Percentiles rank a stretch among this genome's conserved stretches.
Evolutionary conservation across 345 rosid genomes (phyloP).

Genomic region (Cardamine occulta): DNA sequence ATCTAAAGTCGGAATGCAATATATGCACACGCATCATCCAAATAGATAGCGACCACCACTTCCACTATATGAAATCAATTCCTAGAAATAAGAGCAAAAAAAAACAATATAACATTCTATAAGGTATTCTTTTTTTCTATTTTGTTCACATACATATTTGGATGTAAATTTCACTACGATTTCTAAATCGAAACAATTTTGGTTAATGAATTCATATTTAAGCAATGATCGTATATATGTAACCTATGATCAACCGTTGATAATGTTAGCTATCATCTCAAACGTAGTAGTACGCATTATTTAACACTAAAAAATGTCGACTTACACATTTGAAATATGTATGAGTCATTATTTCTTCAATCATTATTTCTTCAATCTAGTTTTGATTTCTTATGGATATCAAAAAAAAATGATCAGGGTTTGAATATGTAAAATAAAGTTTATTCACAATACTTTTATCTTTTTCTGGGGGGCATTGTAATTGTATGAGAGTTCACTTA

Average conservation of each 20-base stretch:
- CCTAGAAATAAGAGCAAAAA: neutral
- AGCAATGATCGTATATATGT: neutral
- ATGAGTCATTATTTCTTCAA: neutral
- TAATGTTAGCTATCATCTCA: conserved; percentile 6
- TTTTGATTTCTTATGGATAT: neutral
- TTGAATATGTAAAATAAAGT: conserved; percentile 7
- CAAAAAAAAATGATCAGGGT: neutral
- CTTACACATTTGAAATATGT: neutral
- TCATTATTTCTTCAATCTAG: neutral
- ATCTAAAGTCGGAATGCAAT: conserved; percentile 31
- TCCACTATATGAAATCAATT: conserved; percentile 10
- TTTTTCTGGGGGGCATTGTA: neutral
- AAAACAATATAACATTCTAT: neutral
- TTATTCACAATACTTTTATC: neutral
- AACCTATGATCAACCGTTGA: neutral
- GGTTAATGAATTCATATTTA: neutral
- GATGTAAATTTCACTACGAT: neutral
- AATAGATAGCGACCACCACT: conserved; percentile 44
- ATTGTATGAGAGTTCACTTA: conserved; percentile 28
- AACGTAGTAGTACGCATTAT: neutral
- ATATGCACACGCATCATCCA: conserved; percentile 40
- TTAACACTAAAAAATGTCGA: neutral
- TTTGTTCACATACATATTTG: neutral
- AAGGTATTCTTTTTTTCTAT: neutral
- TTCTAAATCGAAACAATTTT: neutral